Conservation (phyloP, 2,329 filamentous ascomycete genomes). For the Aspergillus neotritici region DNA sequence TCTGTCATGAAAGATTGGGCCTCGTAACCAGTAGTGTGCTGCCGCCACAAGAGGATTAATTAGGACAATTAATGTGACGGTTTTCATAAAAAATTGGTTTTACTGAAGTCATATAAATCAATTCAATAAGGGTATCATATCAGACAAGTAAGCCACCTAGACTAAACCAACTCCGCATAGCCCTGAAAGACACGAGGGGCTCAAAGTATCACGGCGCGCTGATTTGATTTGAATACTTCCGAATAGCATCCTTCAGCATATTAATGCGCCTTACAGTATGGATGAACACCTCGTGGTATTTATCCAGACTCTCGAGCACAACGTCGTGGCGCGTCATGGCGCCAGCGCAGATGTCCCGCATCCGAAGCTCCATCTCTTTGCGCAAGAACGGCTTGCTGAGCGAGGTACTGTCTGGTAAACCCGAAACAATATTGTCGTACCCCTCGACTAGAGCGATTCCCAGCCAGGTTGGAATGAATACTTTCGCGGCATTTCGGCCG, state of each 20-base stretch:
- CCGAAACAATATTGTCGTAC: slow-evolving; percentile 89
- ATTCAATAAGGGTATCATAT: slow-evolving; percentile 1
- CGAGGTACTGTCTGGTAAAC: slow-evolving; percentile 59
- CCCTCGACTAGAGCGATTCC: slow-evolving; percentile 89
- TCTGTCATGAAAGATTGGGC: too few relatives aligned
- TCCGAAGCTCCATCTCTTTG: slow-evolving; percentile 95
- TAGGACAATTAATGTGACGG: background rate
- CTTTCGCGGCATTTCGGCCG: slow-evolving; percentile 55
- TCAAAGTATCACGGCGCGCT: slow-evolving; percentile 16
- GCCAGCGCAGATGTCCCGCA: slow-evolving; percentile 95
- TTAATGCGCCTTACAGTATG: slow-evolving; percentile 73
- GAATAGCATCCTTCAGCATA: slow-evolving; percentile 54
- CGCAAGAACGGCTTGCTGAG: slow-evolving; percentile 92
- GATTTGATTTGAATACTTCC: slow-evolving; percentile 49
- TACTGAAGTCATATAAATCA: background rate
- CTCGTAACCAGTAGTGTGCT: too few relatives aligned
- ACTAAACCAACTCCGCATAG: background rate
- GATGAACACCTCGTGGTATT: slow-evolving; percentile 81
- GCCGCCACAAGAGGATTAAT: too few relatives aligned
- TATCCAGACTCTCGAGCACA: slow-evolving; percentile 73
- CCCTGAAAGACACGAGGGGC: too few relatives aligned
- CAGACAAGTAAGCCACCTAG: background rate
- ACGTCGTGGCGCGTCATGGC: slow-evolving; percentile 68
- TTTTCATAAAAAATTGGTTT: background rate
- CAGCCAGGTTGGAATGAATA: slow-evolving; percentile 88